A percentile compares a stretch with the other conserved stretches of the same genome.
Conservation (phyloP, 495 filamentous ascomycete species). For the Talaromyces liani region DNA sequence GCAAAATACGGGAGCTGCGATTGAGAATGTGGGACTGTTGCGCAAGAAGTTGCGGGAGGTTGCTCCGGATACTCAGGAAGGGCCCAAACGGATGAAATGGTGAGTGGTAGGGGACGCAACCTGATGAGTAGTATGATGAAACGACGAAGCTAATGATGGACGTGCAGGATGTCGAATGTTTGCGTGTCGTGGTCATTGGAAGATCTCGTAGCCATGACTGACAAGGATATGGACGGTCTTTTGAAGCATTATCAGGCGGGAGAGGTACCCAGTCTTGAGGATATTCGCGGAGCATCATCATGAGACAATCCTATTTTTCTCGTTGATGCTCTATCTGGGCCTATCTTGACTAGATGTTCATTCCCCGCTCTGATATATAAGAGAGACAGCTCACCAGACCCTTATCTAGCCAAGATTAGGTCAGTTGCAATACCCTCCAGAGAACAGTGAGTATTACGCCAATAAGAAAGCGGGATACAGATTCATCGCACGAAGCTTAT, state of each 20-base stretch:
- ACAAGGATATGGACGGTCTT: conserved; percentile 75
- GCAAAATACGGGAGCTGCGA: conserved; percentile 68
- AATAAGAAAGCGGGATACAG: neutral
- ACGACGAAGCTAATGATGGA: neutral
- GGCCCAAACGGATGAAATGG: conserved; percentile 90
- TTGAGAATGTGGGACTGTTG: conserved; percentile 72
- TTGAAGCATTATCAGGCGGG: conserved; percentile 58
- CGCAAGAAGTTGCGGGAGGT: conserved; percentile 70
- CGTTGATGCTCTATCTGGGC: neutral
- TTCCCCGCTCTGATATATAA: too few relatives aligned
- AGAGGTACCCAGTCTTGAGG: conserved; percentile 31
- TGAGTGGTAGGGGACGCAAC: conserved; percentile 23
- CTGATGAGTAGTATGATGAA: neutral
- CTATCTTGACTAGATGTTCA: too few relatives aligned
- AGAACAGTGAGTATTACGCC: neutral
- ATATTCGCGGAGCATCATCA: conserved; percentile 20
- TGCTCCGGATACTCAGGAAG: conserved; percentile 64
- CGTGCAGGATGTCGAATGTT: conserved; percentile 71
- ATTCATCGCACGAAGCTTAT: neutral
- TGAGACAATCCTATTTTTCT: neutral
- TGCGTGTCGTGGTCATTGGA: conserved; percentile 83
- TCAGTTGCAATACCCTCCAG: neutral
- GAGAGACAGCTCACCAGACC: too few relatives aligned
- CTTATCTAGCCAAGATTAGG: neutral
- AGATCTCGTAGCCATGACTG: conserved; percentile 77